Percentiles rank a stretch among this genome's conserved stretches.
Conservation (phyloP, 352 stramenopile genomes). For the Phytophthora agathidicida region DNA sequence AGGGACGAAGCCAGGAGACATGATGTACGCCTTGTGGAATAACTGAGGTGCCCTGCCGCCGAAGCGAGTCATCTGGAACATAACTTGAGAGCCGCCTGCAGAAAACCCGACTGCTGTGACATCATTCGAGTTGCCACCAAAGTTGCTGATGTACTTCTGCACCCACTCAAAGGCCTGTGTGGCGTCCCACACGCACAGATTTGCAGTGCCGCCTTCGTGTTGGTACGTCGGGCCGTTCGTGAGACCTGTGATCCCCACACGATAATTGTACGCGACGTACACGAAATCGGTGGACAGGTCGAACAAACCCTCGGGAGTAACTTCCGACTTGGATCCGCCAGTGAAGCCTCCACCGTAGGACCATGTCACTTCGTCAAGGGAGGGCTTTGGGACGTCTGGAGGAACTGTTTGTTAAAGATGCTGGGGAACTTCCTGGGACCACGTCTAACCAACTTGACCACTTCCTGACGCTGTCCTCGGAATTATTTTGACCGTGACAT, state of each 20-base stretch:
- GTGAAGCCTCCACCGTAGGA: constrained; percentile 35
- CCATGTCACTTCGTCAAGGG: too few species aligned
- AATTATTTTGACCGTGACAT: too few species aligned
- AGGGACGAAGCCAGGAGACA: constrained; percentile 27
- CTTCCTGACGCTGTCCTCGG: too few species aligned
- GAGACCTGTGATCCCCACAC: constrained; percentile 28
- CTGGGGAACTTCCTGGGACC: too few species aligned
- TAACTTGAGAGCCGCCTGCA: constrained; percentile 25
- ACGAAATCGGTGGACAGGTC: constrained; percentile 34
- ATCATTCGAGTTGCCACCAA: constrained; percentile 41
- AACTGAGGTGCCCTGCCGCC: constrained; percentile 25
- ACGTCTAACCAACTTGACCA: too few species aligned
- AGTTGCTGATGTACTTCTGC: constrained; percentile 42
- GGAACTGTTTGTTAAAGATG: too few species aligned
- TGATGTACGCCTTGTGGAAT: constrained; percentile 36
- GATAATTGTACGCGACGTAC: constrained; percentile 48
- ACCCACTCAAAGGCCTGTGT: constrained; percentile 42
- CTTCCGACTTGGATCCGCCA: constrained; percentile 20
- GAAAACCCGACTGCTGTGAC: constrained; percentile 39
- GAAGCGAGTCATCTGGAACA: constrained; percentile 37
- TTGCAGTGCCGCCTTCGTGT: constrained; percentile 32
- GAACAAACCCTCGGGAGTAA: constrained; percentile 30
- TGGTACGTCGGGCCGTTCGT: constrained; percentile 29
- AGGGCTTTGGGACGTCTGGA: too few species aligned
- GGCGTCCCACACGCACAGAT: constrained; percentile 33